phyloP scores from a whole-genome alignment of 257 asterid genomes.

The Nicotiana paniculata region DNA sequence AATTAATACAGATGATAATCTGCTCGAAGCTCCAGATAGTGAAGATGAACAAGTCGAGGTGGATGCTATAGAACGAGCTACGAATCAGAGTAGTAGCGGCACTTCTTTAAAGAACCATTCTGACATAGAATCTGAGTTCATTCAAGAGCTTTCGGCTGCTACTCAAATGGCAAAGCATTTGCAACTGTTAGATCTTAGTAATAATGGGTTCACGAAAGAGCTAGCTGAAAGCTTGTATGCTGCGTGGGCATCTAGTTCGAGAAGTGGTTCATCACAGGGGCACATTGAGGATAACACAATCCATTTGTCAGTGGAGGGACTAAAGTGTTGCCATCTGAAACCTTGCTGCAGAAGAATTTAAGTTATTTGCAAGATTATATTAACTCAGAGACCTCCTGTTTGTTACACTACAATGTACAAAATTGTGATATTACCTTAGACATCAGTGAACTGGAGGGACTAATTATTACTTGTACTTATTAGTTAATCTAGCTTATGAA shows the following conservation, averaged over 20 bases:
- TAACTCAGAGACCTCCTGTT: neutral
- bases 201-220: conserved; percentile 46
- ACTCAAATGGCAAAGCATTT: conserved; percentile 39
- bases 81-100: conserved; percentile 6
- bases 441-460: neutral
- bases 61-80: conserved; percentile 22
- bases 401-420: neutral
- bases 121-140: conserved; percentile 16
- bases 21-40: conserved; percentile 76
- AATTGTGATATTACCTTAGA: neutral
- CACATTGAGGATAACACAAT: conserved; percentile 42
- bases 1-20: conserved; percentile 16
- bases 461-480: neutral
- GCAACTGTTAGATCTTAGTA: conserved; percentile 58
- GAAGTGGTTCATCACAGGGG: conserved; percentile 41
- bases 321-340: conserved; percentile 52
- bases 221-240: conserved; percentile 27
- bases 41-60: conserved; percentile 45
- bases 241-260: conserved; percentile 58
- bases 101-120: conserved; percentile 12
- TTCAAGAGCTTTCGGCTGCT: conserved; percentile 42
- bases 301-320: conserved; percentile 63
- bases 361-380: conserved; percentile 3
- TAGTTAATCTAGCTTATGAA: neutral
- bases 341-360: conserved; percentile 68